phyloP scores from a whole-genome alignment of 768 basidiomycete genomes.

The Boletellus ananiceps region DNA sequence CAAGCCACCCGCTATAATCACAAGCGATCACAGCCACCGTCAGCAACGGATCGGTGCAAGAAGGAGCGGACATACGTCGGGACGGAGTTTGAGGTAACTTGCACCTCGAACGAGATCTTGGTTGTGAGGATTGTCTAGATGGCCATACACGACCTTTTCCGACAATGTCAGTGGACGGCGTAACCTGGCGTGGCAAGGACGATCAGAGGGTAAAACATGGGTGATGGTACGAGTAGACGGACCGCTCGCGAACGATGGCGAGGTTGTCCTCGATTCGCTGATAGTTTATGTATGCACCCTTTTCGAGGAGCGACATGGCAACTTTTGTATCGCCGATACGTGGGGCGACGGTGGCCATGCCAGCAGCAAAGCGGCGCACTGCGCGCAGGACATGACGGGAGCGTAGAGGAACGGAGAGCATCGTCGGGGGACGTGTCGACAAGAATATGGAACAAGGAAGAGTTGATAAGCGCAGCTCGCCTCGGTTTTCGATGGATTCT shows the following conservation, averaged over 20 bases:
- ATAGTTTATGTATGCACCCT: slow-evolving; percentile 84
- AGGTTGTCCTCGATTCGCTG: slow-evolving; percentile 98
- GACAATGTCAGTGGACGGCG: slow-evolving; percentile 89
- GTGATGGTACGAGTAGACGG: slow-evolving; percentile 35
- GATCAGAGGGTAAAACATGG: background rate
- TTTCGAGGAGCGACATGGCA: slow-evolving; percentile 81
- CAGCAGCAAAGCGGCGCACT: slow-evolving; percentile 51
- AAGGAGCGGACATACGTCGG: slow-evolving; percentile 66
- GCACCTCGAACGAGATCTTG: slow-evolving; percentile 89
- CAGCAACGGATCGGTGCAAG: background rate
- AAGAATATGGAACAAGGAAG: slow-evolving; percentile 7
- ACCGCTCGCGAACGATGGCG: slow-evolving; percentile 81
- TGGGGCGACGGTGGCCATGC: slow-evolving; percentile 77
- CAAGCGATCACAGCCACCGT: background rate
- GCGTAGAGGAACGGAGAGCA: slow-evolving; percentile 56
- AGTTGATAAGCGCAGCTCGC: too few relatives aligned
- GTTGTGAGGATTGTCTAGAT: slow-evolving; percentile 89
- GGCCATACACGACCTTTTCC: slow-evolving; percentile 97
- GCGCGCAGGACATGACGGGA: slow-evolving; percentile 51
- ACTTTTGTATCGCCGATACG: slow-evolving; percentile 89
- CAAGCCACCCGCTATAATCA: slow-evolving; percentile 70
- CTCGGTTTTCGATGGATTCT: too few relatives aligned
- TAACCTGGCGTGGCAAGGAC: slow-evolving; percentile 45
- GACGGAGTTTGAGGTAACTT: slow-evolving; percentile 96
- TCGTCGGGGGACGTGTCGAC: slow-evolving; percentile 40